Evolutionary conservation across 176 grass and related monocot species (phyloP).

Genomic region (Echinochloa phyllopogon): DNA sequence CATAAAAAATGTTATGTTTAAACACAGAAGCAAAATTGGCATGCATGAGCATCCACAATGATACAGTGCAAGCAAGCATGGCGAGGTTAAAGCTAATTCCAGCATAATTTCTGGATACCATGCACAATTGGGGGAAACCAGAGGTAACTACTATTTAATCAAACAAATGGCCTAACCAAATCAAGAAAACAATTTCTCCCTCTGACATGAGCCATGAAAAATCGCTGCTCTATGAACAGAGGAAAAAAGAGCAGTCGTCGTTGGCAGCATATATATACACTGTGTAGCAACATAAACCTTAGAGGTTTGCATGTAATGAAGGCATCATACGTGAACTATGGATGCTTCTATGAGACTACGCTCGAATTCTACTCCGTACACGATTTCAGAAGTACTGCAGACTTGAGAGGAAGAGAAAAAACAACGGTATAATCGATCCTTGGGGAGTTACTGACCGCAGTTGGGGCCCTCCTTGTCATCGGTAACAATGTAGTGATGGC

Average conservation of each 20-base stretch:
- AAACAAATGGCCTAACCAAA: not conserved
- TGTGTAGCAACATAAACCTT: not conserved
- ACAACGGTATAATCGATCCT: not conserved
- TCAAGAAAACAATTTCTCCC: not conserved
- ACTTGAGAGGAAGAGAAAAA: not conserved
- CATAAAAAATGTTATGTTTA: not conserved
- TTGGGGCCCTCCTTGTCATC: conserved; percentile 93
- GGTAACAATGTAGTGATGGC: conserved; percentile 88
- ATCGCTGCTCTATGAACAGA: not conserved
- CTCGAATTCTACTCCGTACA: not conserved
- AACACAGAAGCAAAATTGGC: not conserved
- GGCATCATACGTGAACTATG: not conserved
- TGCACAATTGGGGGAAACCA: not conserved
- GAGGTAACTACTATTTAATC: not conserved
- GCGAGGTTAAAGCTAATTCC: not conserved
- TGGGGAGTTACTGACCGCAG: conserved; percentile 57
- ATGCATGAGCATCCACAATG: not conserved
- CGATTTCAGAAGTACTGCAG: not conserved
- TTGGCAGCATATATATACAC: not conserved
- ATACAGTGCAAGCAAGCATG: conserved; percentile 2
- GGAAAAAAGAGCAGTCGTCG: not conserved
- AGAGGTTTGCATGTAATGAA: not conserved
- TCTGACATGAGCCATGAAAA: not conserved
- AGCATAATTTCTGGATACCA: not conserved
- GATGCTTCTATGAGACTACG: not conserved